These are phyloP conservation scores for Colletotrichum orbiculare DNA, from an alignment of 2,329 filamentous ascomycete genomes.

Conservation along the genomic window DNA sequence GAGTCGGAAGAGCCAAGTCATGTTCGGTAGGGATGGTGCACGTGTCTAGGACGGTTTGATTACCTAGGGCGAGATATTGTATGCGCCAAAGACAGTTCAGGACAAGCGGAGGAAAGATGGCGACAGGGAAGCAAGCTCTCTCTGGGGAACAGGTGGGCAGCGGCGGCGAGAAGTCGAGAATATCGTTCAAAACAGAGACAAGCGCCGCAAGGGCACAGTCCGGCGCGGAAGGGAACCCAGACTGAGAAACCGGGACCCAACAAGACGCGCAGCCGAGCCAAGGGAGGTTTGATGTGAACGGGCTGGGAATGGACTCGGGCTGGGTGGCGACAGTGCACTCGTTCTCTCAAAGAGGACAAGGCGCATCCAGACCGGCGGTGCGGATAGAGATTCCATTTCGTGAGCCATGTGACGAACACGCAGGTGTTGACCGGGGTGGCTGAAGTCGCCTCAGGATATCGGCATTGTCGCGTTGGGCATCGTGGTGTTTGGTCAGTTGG, in stretches of 20 bases:
- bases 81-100: conserved; percentile 33
- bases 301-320: conserved; percentile 1
- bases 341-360: conserved; percentile 9
- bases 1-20: not conserved
- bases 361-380: conserved; percentile 7
- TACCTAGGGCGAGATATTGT: conserved; percentile 35
- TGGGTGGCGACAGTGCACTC: conserved; percentile 6
- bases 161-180: not conserved
- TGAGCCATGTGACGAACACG: conserved; percentile 10
- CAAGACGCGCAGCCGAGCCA: conserved; percentile 22
- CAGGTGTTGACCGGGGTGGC: too few relatives aligned
- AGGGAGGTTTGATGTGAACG: conserved; percentile 15
- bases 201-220: conserved; percentile 1
- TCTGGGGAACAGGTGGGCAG: not conserved
- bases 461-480: too few relatives aligned
- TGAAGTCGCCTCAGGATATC: too few relatives aligned
- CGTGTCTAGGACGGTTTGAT: conserved; percentile 23
- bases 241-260: conserved; percentile 8
- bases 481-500: too few relatives aligned
- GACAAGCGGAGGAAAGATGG: conserved; percentile 29
- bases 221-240: conserved; percentile 7
- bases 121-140: conserved; percentile 23
- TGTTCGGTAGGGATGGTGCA: conserved; percentile 31
- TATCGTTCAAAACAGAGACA: conserved; percentile 9
- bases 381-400: not conserved